Conservation (phyloP, 2,329 filamentous ascomycete genomes). For the Penicillium sp. region DNA sequence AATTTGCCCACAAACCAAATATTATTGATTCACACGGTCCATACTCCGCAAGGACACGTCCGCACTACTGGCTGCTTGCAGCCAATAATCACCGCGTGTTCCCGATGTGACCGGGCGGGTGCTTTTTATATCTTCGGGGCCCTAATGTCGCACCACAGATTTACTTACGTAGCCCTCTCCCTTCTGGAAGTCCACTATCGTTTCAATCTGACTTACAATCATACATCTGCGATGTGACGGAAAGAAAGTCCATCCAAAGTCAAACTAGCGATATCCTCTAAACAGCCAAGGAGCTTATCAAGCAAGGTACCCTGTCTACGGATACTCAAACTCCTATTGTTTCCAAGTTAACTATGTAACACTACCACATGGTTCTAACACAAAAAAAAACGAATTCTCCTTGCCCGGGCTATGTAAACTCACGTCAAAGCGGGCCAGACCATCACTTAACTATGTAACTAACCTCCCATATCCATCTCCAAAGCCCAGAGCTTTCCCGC, state of each 20-base stretch:
- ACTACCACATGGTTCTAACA: neutral
- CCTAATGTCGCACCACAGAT: slow-evolving; percentile 2
- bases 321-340: neutral
- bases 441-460: neutral
- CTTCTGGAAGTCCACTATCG: neutral
- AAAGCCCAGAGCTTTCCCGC: too few relatives aligned
- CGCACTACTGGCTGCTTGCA: slow-evolving; percentile 6
- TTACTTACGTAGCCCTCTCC: neutral
- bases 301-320: neutral
- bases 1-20: neutral
- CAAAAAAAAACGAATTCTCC: neutral
- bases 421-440: neutral
- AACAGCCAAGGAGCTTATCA: neutral
- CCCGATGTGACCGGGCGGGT: neutral
- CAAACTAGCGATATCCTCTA: too few relatives aligned
- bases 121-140: slow-evolving; percentile 7
- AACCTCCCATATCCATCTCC: too few relatives aligned
- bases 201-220: neutral
- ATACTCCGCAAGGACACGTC: slow-evolving; percentile 16
- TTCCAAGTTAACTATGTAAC: neutral
- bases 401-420: neutral
- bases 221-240: neutral
- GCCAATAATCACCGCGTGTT: neutral
- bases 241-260: neutral
- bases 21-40: neutral